Base-by-base conservation (phyloP, 2,329 filamentous ascomycete genomes). In the Chaetomium sp. region DNA sequence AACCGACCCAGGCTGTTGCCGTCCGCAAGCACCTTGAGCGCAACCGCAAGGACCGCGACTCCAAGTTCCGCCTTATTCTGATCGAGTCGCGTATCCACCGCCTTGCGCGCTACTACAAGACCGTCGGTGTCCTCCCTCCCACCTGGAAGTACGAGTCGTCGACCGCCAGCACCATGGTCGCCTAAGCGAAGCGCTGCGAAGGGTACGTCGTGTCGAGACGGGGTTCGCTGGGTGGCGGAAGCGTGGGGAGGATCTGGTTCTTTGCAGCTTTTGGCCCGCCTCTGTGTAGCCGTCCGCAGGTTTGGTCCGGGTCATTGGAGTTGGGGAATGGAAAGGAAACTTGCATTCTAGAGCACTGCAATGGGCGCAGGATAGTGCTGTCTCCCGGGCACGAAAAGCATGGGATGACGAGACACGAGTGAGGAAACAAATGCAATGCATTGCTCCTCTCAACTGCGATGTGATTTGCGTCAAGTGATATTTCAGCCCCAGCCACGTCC, bases 21-120 rank as follows among this genome's bases (percentile, higher is more conserved):
- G 95, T 99, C 85, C 94, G 95, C 86, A 99, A 99, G 92, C 96
- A 99, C 85, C 92, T 99, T 75, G 93, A 97, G 89, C 92, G 92
- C 84, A 99, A 99, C 90, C 94, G 95, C 85, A 99, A 99, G 90
- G 95, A 99, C 88, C 96, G 93, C 87, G 95, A 99, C 88, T 92
- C 90, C 87, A 99, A 99, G 88, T 99, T 99, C 92, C 94, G 95
- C 80, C 92, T 99, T 73, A 99, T 99, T 94, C 91, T 99, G 76
- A 96, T 99, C 84, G 95, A 99, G 88, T 98, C 95, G 80, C 92
- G 96, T 84, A 98, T 99, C 84, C 95, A 99, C 91, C 94, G 95
- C 86, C 91, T 99, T 75, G 95, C 71, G 57, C 73, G 95, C 76
- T 98, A 98, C 91, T 99, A 98, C 92, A 98, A 97, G 91, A 94